Percentiles rank a stretch among this genome's conserved stretches.
phyloP scores from a whole-genome alignment of 176 grass and related monocot species.

The Phoenix dactylifera region DNA sequence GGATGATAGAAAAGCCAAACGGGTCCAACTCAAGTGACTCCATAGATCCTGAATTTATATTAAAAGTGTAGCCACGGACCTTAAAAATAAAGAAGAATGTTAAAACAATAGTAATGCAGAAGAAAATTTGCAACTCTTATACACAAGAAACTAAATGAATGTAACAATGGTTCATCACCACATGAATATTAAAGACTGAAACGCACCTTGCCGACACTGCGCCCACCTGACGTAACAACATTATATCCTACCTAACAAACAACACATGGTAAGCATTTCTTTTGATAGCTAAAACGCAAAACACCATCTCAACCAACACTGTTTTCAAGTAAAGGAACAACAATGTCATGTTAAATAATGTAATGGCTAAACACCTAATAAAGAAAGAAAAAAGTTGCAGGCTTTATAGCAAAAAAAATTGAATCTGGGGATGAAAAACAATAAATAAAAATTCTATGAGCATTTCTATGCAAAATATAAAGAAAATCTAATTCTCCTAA shows the following conservation, averaged over 20 bases:
- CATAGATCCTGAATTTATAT: conserved; percentile 75
- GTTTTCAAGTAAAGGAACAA: no score
- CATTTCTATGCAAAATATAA: no score
- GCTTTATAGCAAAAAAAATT: no score
- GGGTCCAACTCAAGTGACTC: conserved; percentile 91
- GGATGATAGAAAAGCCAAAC: conserved; percentile 73
- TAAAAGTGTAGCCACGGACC: conserved; percentile 85
- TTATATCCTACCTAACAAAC: conserved; percentile 74
- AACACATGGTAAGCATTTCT: conserved; percentile 7
- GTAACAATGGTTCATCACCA: conserved; percentile 22
- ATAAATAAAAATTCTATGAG: no score
- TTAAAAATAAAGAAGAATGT: conserved; percentile 23
- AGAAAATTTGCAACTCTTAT: background rate
- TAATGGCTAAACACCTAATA: no score
- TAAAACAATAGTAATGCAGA: conserved; percentile 5
- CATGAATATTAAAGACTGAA: conserved; percentile 8
- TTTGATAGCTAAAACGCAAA: no score
- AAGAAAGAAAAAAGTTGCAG: no score
- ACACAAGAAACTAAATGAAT: background rate
- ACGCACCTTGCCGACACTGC: conserved; percentile 83
- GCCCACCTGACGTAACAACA: conserved; percentile 55
- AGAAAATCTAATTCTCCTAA: no score
- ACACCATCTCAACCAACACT: no score
- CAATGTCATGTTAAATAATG: no score
- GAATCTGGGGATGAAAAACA: no score